Conservation (phyloP, 2,329 filamentous ascomycete species). For the Stromatinia cepivora region DNA sequence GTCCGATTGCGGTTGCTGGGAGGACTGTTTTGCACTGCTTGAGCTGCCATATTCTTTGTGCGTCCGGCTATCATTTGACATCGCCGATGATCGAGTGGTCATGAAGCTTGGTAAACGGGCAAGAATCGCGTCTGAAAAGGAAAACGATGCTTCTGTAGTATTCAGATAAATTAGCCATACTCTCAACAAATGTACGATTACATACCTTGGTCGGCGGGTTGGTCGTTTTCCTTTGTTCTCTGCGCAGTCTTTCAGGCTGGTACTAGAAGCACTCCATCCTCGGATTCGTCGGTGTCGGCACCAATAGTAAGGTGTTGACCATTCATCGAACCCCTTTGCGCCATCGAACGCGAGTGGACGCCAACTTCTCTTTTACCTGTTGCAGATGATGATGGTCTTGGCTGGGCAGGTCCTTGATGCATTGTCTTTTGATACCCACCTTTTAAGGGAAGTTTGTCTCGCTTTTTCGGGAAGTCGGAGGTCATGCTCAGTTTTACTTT, state of each 20-base stretch:
- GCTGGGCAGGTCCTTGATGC: too few species aligned
- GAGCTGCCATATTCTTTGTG: neutral
- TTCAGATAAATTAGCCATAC: neutral
- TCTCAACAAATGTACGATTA: neutral
- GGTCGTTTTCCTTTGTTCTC: neutral
- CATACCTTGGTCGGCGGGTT: neutral
- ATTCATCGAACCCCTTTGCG: neutral
- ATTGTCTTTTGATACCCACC: too few species aligned
- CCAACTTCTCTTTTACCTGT: neutral
- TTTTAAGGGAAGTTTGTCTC: neutral
- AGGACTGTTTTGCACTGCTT: neutral
- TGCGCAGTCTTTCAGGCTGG: neutral
- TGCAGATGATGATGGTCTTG: neutral
- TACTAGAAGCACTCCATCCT: neutral
- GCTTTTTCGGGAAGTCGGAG: neutral
- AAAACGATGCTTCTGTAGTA: neutral
- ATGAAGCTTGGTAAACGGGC: neutral
- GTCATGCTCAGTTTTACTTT: neutral
- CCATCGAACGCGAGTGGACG: neutral
- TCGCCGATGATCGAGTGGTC: neutral
- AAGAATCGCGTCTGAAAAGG: too few species aligned
- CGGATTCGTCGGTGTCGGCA: neutral
- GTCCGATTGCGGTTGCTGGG: neutral
- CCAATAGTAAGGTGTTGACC: neutral
- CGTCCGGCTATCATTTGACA: too few species aligned